phyloP scores from a whole-genome alignment of 352 stramenopile species.

The Phytophthora hybrid region DNA sequence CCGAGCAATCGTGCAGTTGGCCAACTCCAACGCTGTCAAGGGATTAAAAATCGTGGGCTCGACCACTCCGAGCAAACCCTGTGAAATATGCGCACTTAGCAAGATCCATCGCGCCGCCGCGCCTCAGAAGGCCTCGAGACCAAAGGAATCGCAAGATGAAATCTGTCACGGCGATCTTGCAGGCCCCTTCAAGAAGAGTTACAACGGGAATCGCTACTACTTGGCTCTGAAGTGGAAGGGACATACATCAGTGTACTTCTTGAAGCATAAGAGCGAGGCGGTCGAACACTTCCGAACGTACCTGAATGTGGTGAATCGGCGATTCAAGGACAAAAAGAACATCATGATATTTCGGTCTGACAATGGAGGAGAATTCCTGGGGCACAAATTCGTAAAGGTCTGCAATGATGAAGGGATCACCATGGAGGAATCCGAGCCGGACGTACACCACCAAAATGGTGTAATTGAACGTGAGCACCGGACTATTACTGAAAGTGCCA shows the following conservation, averaged over 20 bases:
- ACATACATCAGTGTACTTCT: slow-evolving; percentile 14
- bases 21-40: neutral
- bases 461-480: slow-evolving; percentile 9
- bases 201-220: slow-evolving; percentile 17
- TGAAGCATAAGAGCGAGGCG: slow-evolving; percentile 16
- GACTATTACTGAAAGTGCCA: neutral
- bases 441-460: slow-evolving; percentile 20
- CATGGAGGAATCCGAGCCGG: slow-evolving; percentile 8
- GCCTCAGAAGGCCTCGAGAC: neutral
- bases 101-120: neutral
- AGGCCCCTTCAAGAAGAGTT: slow-evolving; percentile 7
- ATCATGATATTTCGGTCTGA: slow-evolving; percentile 14
- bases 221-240: slow-evolving; percentile 12
- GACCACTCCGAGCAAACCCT: neutral
- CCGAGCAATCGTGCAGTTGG: neutral
- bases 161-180: slow-evolving; percentile 13
- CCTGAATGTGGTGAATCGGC: slow-evolving; percentile 13
- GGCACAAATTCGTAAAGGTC: neutral
- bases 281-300: neutral
- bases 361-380: slow-evolving; percentile 19
- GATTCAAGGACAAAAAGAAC: neutral
- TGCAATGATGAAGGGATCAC: slow-evolving; percentile 12
- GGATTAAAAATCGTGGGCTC: neutral
- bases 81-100: neutral
- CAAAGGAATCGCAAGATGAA: neutral